Base-by-base conservation (phyloP, 345 rosid species). In the Rhizophora apiculata region DNA sequence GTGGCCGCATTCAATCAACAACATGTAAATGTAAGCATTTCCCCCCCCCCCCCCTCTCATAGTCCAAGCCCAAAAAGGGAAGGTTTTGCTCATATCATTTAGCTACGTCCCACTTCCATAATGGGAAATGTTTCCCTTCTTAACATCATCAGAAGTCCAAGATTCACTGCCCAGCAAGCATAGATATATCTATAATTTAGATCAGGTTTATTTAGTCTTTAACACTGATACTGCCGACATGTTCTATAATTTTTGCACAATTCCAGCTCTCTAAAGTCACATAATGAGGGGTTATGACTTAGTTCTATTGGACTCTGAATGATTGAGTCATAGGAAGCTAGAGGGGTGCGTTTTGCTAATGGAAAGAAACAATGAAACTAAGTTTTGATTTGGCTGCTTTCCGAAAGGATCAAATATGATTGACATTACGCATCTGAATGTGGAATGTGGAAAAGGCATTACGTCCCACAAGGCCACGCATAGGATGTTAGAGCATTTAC, bases 1-100 rank as follows among this genome's bases (percentile, higher is more conserved):
- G 30, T 0, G 18, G 49, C 16, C 16, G 29, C 30, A 53, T n/a
- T 19, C 57, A 53, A 19, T n/a, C 10, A 6, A 53, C 10, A 6
- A 53, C 3, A 53, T 6, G 57, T 63, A 64, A 56, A 32, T 6
- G 1, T 1, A 22, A 11, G 24, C 24, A 71, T 30, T 57, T 19
- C 60, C 34, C 53, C 67, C 24, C 36, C 8, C 52, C 60, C 49
- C 60, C 32, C 75, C n/a, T n/a, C n/a, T 75, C 78, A 48, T 39
- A 49, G 27, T 52, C 78, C 76, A 65, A 80, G 67, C 85, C 74
- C n/a, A 49, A 80, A 78, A 78, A 0, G 4, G 74, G 85, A 84
- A 66, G 80, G 80, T 72, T 69, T 51, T 70, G 26, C 24, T 27
- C 22, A 51, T 53, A 55, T 34, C 61, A 61, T 64, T 65, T 27